Percentiles rank a stretch among this genome's conserved stretches.
Evolutionary conservation across 768 basidiomycete species (phyloP).

Genomic region (Mycena floridula): DNA sequence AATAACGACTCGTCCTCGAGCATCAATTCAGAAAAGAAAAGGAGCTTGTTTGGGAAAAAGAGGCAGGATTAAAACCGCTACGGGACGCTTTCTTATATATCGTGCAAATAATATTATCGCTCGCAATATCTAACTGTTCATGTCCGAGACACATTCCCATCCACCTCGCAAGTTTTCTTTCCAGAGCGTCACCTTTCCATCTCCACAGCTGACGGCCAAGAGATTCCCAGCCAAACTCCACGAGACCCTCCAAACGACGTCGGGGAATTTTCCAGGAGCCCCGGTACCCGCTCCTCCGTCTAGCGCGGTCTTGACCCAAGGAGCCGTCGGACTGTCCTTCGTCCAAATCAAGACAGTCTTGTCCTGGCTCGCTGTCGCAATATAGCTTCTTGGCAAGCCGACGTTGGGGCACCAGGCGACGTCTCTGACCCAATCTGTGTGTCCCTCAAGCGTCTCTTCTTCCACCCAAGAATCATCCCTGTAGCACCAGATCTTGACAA

Average conservation of each 20-base stretch:
- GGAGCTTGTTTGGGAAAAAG: slow-evolving; percentile 5
- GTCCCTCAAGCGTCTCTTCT: slow-evolving; percentile 86
- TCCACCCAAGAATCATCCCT: slow-evolving; percentile 86
- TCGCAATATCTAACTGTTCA: slow-evolving; percentile 79
- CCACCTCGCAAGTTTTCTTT: slow-evolving; percentile 93
- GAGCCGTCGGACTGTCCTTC: slow-evolving; percentile 64
- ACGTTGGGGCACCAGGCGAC: slow-evolving; percentile 99
- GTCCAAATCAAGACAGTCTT: slow-evolving; percentile 91
- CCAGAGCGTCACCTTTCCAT: slow-evolving; percentile 97
- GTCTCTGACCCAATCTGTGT: slow-evolving; percentile 96
- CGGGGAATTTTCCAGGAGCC: slow-evolving; percentile 80
- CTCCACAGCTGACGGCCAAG: slow-evolving; percentile 93
- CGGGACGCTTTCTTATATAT: no score
- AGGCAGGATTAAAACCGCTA: slow-evolving; percentile 3
- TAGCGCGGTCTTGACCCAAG: slow-evolving; percentile 78
- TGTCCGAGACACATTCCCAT: slow-evolving; percentile 97
- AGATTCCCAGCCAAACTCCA: slow-evolving; percentile 98
- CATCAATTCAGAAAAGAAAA: slow-evolving; percentile 7
- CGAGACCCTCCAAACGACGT: slow-evolving; percentile 97
- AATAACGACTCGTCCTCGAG: slow-evolving; percentile 19
- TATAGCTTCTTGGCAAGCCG: slow-evolving; percentile 89
- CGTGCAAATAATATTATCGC: no score
- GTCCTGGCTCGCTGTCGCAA: slow-evolving; percentile 95
- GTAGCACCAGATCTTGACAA: slow-evolving; percentile 92
- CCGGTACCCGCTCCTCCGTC: slow-evolving; percentile 52